phyloP scores from a whole-genome alignment of 164 flowering plant genomes.

The Pachysandra terminalis region DNA sequence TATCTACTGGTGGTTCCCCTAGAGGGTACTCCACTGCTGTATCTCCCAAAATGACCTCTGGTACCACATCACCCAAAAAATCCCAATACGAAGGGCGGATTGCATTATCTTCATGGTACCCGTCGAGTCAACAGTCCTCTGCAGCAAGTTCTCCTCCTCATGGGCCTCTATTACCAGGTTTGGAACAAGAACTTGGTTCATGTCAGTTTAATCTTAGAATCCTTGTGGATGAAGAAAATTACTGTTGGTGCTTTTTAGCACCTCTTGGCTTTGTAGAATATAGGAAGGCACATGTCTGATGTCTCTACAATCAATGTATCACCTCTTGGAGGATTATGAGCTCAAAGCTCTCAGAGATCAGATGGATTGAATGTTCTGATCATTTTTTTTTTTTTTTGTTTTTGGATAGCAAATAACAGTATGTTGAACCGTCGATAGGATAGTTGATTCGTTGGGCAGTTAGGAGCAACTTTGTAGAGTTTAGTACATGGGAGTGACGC shows the following conservation, averaged over 20 bases:
- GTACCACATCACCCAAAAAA: conserved; percentile 63
- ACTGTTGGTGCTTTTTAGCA: background rate
- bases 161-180: conserved; percentile 71
- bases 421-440: background rate
- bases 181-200: background rate
- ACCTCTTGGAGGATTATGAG: background rate
- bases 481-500: background rate
- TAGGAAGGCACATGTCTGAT: too few species aligned
- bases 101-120: too few species aligned
- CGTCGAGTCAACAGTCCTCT: conserved; percentile 92
- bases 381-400: background rate
- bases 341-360: background rate
- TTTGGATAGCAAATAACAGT: background rate
- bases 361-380: background rate
- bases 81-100: conserved; percentile 45
- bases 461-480: background rate
- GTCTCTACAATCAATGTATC: background rate
- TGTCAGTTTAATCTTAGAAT: background rate
- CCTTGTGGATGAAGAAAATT: background rate
- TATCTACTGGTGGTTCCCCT: conserved; percentile 69
- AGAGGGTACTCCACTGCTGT: conserved; percentile 71
- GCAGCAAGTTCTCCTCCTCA: conserved; percentile 96
- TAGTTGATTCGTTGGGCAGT: background rate
- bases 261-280: too few species aligned
- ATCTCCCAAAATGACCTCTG: conserved; percentile 62